Conservation (phyloP, 1,284 basidiomycete genomes). For the Testicularia cyperi region DNA sequence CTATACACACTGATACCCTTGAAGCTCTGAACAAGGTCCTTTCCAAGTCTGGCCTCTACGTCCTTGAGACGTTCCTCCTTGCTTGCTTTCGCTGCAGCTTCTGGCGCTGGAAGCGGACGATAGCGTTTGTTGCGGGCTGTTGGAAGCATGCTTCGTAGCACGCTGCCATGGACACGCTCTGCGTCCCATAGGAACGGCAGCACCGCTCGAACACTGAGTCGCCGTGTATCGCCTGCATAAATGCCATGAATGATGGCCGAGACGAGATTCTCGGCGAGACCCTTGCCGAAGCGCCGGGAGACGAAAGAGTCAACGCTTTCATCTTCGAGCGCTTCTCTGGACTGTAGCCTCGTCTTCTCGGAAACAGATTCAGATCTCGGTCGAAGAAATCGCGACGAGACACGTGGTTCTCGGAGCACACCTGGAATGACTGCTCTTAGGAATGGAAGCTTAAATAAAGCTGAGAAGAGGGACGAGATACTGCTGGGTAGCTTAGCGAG, state of each 20-base stretch:
- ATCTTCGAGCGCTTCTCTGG: slow-evolving; percentile 63
- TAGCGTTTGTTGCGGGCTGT: slow-evolving; percentile 31
- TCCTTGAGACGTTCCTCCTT: slow-evolving; percentile 21
- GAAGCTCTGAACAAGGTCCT: slow-evolving; percentile 64
- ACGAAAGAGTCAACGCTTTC: slow-evolving; percentile 82
- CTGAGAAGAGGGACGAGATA: slow-evolving; percentile 60
- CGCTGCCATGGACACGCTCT: slow-evolving; percentile 71
- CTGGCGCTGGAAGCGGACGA: slow-evolving; percentile 8
- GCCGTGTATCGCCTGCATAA: slow-evolving; percentile 80
- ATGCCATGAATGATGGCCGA: slow-evolving; percentile 89
- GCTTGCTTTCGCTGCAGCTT: slow-evolving; percentile 11
- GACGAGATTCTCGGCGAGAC: slow-evolving; percentile 74
- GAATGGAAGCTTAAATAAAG: slow-evolving; percentile 47
- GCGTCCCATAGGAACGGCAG: slow-evolving; percentile 74
- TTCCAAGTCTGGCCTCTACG: slow-evolving; percentile 63
- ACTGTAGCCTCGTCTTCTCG: slow-evolving; percentile 54
- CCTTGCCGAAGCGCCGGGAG: slow-evolving; percentile 72
- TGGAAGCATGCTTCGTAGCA: slow-evolving; percentile 69
- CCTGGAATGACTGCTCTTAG: slow-evolving; percentile 34
- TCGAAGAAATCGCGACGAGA: slow-evolving; percentile 50
- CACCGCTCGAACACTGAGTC: slow-evolving; percentile 74
- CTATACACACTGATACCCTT: slow-evolving; percentile 74
- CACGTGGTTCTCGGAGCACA: slow-evolving; percentile 67
- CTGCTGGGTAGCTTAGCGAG: slow-evolving; percentile 65
- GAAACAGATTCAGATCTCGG: slow-evolving; percentile 56